phyloP scores from a whole-genome alignment of 768 basidiomycete species.

The Tulasnella sp. region DNA sequence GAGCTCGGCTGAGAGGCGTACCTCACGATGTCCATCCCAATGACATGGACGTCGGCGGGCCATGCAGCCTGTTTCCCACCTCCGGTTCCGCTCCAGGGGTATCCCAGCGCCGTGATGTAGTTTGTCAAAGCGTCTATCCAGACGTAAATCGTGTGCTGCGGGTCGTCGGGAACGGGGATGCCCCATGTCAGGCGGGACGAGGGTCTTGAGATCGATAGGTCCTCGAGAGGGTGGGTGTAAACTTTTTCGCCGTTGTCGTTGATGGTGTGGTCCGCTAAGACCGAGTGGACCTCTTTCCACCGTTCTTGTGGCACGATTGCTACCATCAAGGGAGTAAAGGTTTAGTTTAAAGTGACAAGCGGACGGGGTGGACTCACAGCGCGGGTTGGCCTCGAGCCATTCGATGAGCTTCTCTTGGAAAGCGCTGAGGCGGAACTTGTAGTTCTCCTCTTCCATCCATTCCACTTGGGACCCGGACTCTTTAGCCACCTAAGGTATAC shows the following conservation, averaged over 20 bases:
- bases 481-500: conserved; percentile 34
- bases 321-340: conserved; percentile 11
- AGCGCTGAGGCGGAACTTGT: conserved; percentile 69
- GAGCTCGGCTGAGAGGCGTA: conserved; percentile 24
- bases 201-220: conserved; percentile 78
- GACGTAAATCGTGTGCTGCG: conserved; percentile 78
- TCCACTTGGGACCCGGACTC: conserved; percentile 73
- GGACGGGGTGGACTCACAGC: conserved; percentile 18
- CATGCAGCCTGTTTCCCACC: conserved; percentile 29
- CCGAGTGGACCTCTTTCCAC: conserved; percentile 39
- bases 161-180: conserved; percentile 69
- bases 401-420: conserved; percentile 49
- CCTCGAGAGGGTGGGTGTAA: conserved; percentile 38
- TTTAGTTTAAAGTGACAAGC: neutral
- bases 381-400: conserved; percentile 28
- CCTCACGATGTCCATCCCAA: conserved; percentile 90
- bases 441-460: conserved; percentile 77
- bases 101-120: conserved; percentile 73
- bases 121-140: conserved; percentile 88
- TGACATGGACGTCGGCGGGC: conserved; percentile 76
- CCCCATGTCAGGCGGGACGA: conserved; percentile 70
- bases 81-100: conserved; percentile 37
- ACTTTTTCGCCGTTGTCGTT: neutral
- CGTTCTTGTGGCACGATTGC: conserved; percentile 50
- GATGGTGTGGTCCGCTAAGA: conserved; percentile 24